These are phyloP conservation scores for Odontarrhena argentea DNA, from an alignment of 345 rosid genomes.

Conservation along the genomic window DNA sequence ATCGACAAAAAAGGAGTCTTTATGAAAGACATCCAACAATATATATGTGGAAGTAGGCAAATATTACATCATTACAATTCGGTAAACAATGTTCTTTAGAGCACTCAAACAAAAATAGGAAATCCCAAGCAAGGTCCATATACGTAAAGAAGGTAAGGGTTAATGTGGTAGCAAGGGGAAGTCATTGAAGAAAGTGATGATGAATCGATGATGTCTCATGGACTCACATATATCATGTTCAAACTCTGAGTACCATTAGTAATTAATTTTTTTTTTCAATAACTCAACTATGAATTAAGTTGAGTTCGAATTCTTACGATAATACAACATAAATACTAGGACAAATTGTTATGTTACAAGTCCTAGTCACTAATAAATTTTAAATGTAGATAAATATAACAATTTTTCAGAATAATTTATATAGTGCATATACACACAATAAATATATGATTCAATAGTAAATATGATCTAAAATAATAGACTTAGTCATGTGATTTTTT, in stretches of 20 bases:
- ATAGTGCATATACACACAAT: too few species aligned
- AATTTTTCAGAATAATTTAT: too few species aligned
- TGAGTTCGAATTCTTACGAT: too few species aligned
- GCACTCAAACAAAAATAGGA: not conserved
- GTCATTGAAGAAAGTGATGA: not conserved
- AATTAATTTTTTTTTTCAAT: too few species aligned
- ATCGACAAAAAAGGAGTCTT: not conserved
- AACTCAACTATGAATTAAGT: too few species aligned
- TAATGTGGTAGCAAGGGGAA: not conserved
- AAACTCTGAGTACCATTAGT: not conserved
- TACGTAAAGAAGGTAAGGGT: not conserved
- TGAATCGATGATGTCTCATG: not conserved
- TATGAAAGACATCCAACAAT: conserved; percentile 15
- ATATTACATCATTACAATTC: conserved; percentile 30
- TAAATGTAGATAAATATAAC: too few species aligned
- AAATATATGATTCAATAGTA: too few species aligned
- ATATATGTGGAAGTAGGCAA: conserved; percentile 1
- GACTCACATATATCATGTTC: not conserved
- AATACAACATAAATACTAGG: too few species aligned
- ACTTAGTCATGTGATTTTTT: too few species aligned
- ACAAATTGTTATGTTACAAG: too few species aligned
- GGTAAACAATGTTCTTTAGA: conserved; percentile 14
- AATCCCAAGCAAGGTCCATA: conserved; percentile 2
- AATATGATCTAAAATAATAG: too few species aligned
- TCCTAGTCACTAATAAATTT: too few species aligned